phyloP scores from a whole-genome alignment of 331 rosid genomes.

The Erythrophleum ivorense region DNA sequence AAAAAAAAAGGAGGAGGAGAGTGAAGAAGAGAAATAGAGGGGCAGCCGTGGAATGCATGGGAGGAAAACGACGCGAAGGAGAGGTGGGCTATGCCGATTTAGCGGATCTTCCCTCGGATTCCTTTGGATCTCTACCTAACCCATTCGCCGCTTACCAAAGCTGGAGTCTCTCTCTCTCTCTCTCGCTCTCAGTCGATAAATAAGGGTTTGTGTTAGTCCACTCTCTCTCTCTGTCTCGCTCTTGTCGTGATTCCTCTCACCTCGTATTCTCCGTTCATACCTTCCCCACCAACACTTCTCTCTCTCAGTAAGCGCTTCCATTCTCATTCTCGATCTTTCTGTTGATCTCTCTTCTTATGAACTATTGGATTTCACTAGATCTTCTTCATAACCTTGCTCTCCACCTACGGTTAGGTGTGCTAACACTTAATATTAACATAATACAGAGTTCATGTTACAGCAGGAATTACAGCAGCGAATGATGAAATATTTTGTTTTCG shows the following conservation, averaged over 20 bases:
- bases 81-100: too few relatives aligned
- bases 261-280: not conserved
- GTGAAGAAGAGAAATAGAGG: too few relatives aligned
- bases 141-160: too few relatives aligned
- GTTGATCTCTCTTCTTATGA: too few relatives aligned
- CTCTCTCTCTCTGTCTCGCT: not conserved
- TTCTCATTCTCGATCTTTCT: not conserved
- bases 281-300: not conserved
- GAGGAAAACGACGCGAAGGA: too few relatives aligned
- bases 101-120: too few relatives aligned
- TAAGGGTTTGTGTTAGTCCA: not conserved
- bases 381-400: not conserved
- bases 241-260: not conserved
- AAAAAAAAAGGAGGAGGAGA: too few relatives aligned
- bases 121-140: too few relatives aligned
- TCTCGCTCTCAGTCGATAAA: not conserved
- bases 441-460: not conserved
- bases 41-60: too few relatives aligned
- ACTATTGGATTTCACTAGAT: not conserved
- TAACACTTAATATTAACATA: too few relatives aligned
- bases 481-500: not conserved
- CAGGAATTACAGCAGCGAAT: not conserved
- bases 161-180: too few relatives aligned
- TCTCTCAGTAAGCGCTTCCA: not conserved
- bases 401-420: not conserved